These are phyloP conservation scores for Cenchrus purpureus DNA, from an alignment of 176 grass and related monocot species.

Conservation along the genomic window DNA sequence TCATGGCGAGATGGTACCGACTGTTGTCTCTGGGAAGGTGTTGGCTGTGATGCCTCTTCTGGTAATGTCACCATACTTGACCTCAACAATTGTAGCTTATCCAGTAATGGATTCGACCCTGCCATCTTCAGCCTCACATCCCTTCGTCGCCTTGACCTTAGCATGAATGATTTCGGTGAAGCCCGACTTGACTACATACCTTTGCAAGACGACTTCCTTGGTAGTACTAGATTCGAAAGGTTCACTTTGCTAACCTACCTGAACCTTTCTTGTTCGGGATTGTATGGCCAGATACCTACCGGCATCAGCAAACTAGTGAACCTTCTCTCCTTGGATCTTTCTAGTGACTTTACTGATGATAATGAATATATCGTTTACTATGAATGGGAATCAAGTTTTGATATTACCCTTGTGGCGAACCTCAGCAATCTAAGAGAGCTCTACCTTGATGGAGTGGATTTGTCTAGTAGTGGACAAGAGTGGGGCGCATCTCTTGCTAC, in stretches of 20 bases:
- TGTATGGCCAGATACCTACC: not conserved
- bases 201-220: not conserved
- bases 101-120: not conserved
- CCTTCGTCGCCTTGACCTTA: conserved; percentile 3
- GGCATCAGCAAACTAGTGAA: not conserved
- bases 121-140: not conserved
- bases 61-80: not conserved
- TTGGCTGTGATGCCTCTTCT: not conserved
- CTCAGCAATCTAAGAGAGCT: not conserved
- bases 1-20: not conserved
- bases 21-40: conserved; percentile 28
- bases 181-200: not conserved
- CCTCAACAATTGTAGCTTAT: not conserved
- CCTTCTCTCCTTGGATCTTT: conserved; percentile 4
- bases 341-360: not conserved
- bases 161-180: not conserved
- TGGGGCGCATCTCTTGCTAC: not conserved
- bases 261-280: conserved; percentile 13
- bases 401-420: not conserved
- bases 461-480: not conserved
- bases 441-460: not conserved
- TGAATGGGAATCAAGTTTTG: not conserved
- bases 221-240: conserved; percentile 7
- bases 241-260: not conserved
- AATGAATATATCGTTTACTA: too few species aligned